phyloP scores from a whole-genome alignment of 257 asterid species.

The Solanum infundibuliforme region DNA sequence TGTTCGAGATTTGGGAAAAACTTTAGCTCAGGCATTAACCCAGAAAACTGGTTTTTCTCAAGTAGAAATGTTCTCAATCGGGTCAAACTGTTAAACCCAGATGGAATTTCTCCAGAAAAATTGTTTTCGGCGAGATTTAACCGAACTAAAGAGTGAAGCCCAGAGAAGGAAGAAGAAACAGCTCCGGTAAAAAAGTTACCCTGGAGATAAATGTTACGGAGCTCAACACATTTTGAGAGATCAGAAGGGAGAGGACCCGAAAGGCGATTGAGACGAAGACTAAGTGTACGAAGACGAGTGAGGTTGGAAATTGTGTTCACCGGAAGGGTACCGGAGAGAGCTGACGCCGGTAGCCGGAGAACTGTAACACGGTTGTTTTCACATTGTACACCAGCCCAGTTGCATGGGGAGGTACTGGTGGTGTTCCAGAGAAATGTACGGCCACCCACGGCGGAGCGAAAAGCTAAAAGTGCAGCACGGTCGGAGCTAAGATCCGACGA shows the following conservation, averaged over 20 bases:
- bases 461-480: constrained; percentile 46
- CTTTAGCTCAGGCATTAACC: constrained; percentile 44
- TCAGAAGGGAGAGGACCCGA: constrained; percentile 56
- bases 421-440: constrained; percentile 63
- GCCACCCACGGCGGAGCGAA: constrained; percentile 65
- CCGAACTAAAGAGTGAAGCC: constrained; percentile 37
- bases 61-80: constrained; percentile 59
- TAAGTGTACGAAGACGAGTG: constrained; percentile 49
- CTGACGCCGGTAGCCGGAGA: constrained; percentile 67
- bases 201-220: constrained; percentile 59
- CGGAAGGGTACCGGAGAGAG: constrained; percentile 55
- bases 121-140: constrained; percentile 48
- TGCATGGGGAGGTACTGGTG: constrained; percentile 44
- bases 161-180: constrained; percentile 13
- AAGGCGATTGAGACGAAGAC: constrained; percentile 72
- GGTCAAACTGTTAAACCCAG: constrained; percentile 42
- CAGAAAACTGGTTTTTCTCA: constrained; percentile 42
- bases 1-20: constrained; percentile 46
- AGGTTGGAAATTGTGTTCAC: constrained; percentile 29
- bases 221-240: constrained; percentile 31
- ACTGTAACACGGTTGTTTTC: constrained; percentile 46
- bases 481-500: constrained; percentile 46
- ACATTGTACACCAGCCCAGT: constrained; percentile 59
- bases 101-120: constrained; percentile 48
- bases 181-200: constrained; percentile 55